These are phyloP conservation scores for Marvania coccoides DNA, from an alignment of 139 green algal species.

Conservation along the genomic window DNA sequence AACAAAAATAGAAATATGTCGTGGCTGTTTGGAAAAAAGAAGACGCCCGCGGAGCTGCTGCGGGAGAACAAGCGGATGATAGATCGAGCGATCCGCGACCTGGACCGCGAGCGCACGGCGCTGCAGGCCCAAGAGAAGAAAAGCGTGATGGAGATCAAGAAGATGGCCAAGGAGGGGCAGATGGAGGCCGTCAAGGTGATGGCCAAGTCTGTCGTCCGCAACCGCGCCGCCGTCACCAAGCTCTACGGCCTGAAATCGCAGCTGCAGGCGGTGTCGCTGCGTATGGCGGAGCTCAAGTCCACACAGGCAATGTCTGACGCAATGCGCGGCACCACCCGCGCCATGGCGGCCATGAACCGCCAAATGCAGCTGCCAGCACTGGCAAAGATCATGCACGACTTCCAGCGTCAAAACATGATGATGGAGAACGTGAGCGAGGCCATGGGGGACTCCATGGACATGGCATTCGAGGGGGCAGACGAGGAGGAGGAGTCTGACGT, in stretches of 20 bases:
- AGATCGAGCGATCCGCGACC: slow-evolving; percentile 94
- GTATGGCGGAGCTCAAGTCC: slow-evolving; percentile 90
- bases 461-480: slow-evolving; percentile 81
- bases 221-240: slow-evolving; percentile 94
- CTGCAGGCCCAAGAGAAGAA: slow-evolving; percentile 64
- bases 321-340: slow-evolving; percentile 93
- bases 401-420: slow-evolving; percentile 94
- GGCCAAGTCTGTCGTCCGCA: slow-evolving; percentile 97
- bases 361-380: slow-evolving; percentile 89
- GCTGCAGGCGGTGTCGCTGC: slow-evolving; percentile 92
- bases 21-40: slow-evolving; percentile 78
- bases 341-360: slow-evolving; percentile 94
- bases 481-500: slow-evolving; percentile 96
- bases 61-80: slow-evolving; percentile 98
- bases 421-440: slow-evolving; percentile 98
- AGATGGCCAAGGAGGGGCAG: slow-evolving; percentile 92
- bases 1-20: too few relatives aligned
- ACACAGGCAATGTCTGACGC: slow-evolving; percentile 96
- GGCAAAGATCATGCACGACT: slow-evolving; percentile 92
- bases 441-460: slow-evolving; percentile 94
- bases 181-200: slow-evolving; percentile 98
- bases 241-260: slow-evolving; percentile 93
- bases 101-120: slow-evolving; percentile 74
- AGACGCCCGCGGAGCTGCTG: slow-evolving; percentile 78
- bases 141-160: slow-evolving; percentile 93